These are phyloP conservation scores for Butyriboletus appendiculatus DNA, from an alignment of 1,284 basidiomycete genomes.

Conservation along the genomic window DNA sequence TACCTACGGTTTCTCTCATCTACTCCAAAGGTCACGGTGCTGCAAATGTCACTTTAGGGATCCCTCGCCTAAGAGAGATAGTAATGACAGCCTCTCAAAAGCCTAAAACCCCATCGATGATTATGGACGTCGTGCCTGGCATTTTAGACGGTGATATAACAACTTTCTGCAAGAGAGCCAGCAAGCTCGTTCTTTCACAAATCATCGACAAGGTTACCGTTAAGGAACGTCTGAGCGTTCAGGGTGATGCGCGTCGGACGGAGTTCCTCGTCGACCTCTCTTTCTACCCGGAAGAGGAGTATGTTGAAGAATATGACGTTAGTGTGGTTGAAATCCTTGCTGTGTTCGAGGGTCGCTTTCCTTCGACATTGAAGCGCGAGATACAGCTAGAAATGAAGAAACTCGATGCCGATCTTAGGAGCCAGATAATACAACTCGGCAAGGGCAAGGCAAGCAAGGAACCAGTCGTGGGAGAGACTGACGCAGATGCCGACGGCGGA, in stretches of 20 bases:
- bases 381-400: constrained; percentile 87
- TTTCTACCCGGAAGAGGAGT: constrained; percentile 90
- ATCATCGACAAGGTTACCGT: constrained; percentile 87
- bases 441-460: constrained; percentile 65
- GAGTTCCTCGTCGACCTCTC: constrained; percentile 82
- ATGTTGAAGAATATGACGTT: constrained; percentile 84
- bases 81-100: constrained; percentile 98
- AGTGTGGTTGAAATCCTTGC: constrained; percentile 74
- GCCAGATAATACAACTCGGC: constrained; percentile 82
- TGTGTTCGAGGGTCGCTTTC: constrained; percentile 78
- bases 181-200: constrained; percentile 86
- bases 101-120: constrained; percentile 99
- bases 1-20: background rate
- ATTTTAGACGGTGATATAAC: constrained; percentile 62
- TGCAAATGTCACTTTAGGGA: constrained; percentile 98
- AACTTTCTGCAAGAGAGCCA: constrained; percentile 90
- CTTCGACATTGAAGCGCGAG: constrained; percentile 84
- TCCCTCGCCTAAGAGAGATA: constrained; percentile 97
- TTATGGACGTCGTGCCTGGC: constrained; percentile 67
- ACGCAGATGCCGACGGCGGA: constrained; percentile 45
- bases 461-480: constrained; percentile 48
- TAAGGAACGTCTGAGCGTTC: constrained; percentile 74
- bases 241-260: constrained; percentile 73
- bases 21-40: constrained; percentile 86
- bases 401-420: constrained; percentile 78